Conservation (phyloP, 805 yeast species). For the Wickerhamomyces chambardii region DNA sequence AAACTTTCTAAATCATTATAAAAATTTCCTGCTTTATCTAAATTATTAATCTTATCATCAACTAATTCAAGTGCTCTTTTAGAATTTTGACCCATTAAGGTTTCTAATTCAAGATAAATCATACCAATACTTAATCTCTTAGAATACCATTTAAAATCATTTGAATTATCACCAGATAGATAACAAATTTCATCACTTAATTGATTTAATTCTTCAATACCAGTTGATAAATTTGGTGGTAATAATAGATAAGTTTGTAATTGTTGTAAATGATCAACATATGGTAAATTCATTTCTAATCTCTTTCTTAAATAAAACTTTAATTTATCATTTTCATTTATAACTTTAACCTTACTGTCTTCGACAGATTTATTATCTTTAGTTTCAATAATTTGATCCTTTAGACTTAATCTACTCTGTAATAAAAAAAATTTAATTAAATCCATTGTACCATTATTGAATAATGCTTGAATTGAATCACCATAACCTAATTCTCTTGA, state of each 20-base stretch:
- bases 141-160: conserved; percentile 91
- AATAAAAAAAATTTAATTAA: conserved; percentile 49
- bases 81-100: conserved; percentile 71
- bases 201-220: conserved; percentile 62
- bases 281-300: conserved; percentile 32
- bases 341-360: no score
- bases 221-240: conserved; percentile 50
- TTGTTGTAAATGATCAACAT: conserved; percentile 23
- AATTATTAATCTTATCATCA: conserved; percentile 42
- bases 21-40: conserved; percentile 47
- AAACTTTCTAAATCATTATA: conserved; percentile 70
- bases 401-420: conserved; percentile 35
- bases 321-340: conserved; percentile 32
- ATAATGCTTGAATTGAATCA: conserved; percentile 38
- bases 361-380: conserved; percentile 20
- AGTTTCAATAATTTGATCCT: conserved; percentile 20
- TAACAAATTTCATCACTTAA: conserved; percentile 78
- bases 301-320: conserved; percentile 36
- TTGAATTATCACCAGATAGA: conserved; percentile 69
- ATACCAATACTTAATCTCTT: conserved; percentile 66
- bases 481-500: conserved; percentile 38
- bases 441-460: conserved; percentile 35
- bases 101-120: conserved; percentile 66
- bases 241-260: conserved; percentile 48
- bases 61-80: conserved; percentile 51